Conservation (phyloP, 306 rosid species). For the Corylus americana region DNA sequence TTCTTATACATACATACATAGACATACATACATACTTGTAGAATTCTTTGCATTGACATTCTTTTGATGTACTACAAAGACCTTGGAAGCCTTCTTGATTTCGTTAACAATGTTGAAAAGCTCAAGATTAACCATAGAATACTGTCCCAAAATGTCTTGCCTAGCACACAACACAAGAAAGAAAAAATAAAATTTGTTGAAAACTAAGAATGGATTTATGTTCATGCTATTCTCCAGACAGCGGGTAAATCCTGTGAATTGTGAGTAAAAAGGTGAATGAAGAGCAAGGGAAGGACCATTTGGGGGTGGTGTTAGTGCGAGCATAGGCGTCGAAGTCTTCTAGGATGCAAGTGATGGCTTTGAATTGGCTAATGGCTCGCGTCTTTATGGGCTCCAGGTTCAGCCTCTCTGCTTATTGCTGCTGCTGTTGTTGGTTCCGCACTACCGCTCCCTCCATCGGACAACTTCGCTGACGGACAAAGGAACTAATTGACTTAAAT, state of each 20-base stretch:
- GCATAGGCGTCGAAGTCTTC: slow-evolving; percentile 78
- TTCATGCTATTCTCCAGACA: too few species aligned
- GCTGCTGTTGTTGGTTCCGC: slow-evolving; percentile 36
- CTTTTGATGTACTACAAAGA: slow-evolving; percentile 74
- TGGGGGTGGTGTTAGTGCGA: slow-evolving; percentile 77
- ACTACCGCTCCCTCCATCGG: slow-evolving; percentile 47
- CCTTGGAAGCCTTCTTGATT: slow-evolving; percentile 81
- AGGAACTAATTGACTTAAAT: neutral
- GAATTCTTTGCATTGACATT: slow-evolving; percentile 85
- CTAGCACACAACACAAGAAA: slow-evolving; percentile 27
- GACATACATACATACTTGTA: slow-evolving; percentile 41
- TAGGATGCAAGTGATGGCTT: slow-evolving; percentile 78
- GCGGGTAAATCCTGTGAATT: neutral
- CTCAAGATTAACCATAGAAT: slow-evolving; percentile 92
- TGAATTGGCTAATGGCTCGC: slow-evolving; percentile 76
- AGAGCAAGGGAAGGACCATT: slow-evolving; percentile 42
- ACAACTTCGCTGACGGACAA: neutral
- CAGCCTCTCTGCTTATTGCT: slow-evolving; percentile 52
- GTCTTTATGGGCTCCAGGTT: slow-evolving; percentile 80
- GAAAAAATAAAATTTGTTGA: neutral
- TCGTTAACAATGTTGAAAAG: slow-evolving; percentile 94
- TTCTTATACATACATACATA: too few species aligned
- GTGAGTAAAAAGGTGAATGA: neutral
- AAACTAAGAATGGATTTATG: too few species aligned
- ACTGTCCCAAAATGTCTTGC: slow-evolving; percentile 87